phyloP scores from a whole-genome alignment of 345 rosid genomes.

The Passiflora organensis region DNA sequence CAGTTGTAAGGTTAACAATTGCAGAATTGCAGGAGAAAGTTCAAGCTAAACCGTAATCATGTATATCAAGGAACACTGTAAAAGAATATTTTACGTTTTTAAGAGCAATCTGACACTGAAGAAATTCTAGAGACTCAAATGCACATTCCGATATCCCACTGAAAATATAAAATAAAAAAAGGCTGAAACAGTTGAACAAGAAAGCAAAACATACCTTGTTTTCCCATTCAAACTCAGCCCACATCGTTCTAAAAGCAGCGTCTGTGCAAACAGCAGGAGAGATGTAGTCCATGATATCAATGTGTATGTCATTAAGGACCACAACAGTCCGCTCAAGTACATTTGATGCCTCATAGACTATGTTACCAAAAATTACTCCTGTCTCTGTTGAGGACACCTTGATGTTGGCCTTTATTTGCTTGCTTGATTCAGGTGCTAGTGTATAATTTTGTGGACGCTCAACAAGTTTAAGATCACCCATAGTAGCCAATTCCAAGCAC shows the following conservation, averaged over 20 bases:
- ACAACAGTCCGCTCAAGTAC: constrained; percentile 83
- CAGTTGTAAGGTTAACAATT: no score
- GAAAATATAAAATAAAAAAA: neutral
- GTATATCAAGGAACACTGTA: no score
- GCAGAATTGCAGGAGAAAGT: no score
- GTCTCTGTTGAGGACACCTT: constrained; percentile 99
- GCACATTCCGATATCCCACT: no score
- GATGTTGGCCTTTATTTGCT: constrained; percentile 96
- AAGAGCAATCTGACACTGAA: no score
- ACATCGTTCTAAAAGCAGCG: constrained; percentile 89
- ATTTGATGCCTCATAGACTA: constrained; percentile 89
- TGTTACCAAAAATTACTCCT: constrained; percentile 95
- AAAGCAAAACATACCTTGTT: constrained; percentile 61
- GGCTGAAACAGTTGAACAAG: neutral
- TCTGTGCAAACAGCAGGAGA: constrained; percentile 92
- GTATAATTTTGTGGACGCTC: constrained; percentile 98
- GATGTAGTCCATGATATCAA: constrained; percentile 95
- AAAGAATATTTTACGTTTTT: no score
- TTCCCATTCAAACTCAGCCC: constrained; percentile 99
- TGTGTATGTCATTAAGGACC: constrained; percentile 90
- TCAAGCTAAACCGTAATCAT: no score
- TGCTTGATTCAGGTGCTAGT: constrained; percentile 87
- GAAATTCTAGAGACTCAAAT: neutral
- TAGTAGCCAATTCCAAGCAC: constrained; percentile 95
- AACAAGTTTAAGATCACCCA: constrained; percentile 99